Evolutionary conservation across 2,329 filamentous ascomycete genomes (phyloP).

Genomic region (Catunica adiposa): DNA sequence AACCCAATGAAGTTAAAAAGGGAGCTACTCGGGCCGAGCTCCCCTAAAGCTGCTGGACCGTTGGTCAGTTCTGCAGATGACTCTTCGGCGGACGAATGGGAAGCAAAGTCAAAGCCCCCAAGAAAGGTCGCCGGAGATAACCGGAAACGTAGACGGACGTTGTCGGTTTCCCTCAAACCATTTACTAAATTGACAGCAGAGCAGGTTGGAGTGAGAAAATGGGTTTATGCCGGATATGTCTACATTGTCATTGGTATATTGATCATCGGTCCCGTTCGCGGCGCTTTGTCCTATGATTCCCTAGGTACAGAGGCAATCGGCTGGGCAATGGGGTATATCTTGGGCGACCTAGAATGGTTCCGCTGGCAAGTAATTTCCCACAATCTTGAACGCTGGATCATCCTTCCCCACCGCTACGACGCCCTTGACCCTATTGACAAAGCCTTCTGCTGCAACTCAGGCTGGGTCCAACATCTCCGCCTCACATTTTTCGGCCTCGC

Average conservation of each 20-base stretch:
- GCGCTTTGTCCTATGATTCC: constrained; percentile 50
- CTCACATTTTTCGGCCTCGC: constrained; percentile 51
- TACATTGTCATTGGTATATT: constrained; percentile 51
- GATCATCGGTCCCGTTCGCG: constrained; percentile 54
- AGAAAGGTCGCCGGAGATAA: not conserved
- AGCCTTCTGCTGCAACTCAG: constrained; percentile 26
- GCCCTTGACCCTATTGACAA: constrained; percentile 16
- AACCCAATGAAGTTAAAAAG: constrained; percentile 11
- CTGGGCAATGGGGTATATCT: constrained; percentile 80
- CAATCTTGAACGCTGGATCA: constrained; percentile 60
- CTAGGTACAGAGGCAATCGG: constrained; percentile 71
- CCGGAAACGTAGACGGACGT: constrained; percentile 42
- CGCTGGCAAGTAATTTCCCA: constrained; percentile 53
- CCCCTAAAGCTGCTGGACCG: not conserved
- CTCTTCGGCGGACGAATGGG: constrained; percentile 2
- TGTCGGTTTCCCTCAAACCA: constrained; percentile 48
- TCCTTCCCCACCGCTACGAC: constrained; percentile 38
- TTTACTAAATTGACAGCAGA: constrained; percentile 66
- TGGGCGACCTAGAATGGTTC: constrained; percentile 61
- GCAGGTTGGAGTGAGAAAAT: constrained; percentile 63
- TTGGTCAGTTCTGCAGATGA: not conserved
- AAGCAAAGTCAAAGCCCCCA: not conserved
- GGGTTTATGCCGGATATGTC: constrained; percentile 66
- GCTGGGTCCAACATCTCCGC: constrained; percentile 51
- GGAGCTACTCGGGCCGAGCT: constrained; percentile 15